Percentiles rank a stretch among this genome's conserved stretches.
Evolutionary conservation across 306 rosid genomes (phyloP).

Genomic region (Elaeagnus macrophylla): DNA sequence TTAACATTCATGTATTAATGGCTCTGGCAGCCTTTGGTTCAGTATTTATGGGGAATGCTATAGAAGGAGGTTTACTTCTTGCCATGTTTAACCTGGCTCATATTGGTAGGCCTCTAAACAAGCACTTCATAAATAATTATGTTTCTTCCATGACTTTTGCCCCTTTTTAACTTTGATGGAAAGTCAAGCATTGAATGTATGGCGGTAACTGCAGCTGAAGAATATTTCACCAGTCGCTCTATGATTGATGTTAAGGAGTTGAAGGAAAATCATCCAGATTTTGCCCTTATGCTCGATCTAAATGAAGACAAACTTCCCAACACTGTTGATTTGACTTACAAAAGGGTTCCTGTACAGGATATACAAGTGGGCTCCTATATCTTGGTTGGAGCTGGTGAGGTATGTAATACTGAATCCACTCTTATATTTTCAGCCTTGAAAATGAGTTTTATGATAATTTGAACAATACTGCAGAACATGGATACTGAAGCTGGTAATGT

Average conservation of each 20-base stretch:
- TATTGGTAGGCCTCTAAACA: conserved; percentile 50
- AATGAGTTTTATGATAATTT: neutral
- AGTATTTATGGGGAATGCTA: conserved; percentile 75
- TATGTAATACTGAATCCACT: conserved; percentile 24
- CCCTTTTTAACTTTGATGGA: neutral
- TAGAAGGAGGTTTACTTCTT: conserved; percentile 97
- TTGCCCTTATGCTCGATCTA: conserved; percentile 72
- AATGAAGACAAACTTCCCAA: conserved; percentile 63
- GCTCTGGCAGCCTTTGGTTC: conserved; percentile 98
- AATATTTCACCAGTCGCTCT: conserved; percentile 81
- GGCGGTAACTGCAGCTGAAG: conserved; percentile 66
- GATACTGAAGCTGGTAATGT: conserved; percentile 62
- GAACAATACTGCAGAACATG: conserved; percentile 26
- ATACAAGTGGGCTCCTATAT: conserved; percentile 69
- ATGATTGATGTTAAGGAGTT: conserved; percentile 86
- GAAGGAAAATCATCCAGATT: conserved; percentile 92
- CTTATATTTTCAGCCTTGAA: neutral
- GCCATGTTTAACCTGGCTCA: conserved; percentile 95
- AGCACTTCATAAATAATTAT: neutral
- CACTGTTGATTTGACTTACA: conserved; percentile 67
- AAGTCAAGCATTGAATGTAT: conserved; percentile 21
- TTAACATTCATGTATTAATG: conserved; percentile 88
- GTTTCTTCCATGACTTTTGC: too few species aligned
- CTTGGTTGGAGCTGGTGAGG: conserved; percentile 94
- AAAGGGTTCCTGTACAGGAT: conserved; percentile 83